Percentiles rank a stretch among this genome's conserved stretches.
These are phyloP conservation scores for Catharanthus roseus DNA, from an alignment of 257 asterid species.

Conservation along the genomic window DNA sequence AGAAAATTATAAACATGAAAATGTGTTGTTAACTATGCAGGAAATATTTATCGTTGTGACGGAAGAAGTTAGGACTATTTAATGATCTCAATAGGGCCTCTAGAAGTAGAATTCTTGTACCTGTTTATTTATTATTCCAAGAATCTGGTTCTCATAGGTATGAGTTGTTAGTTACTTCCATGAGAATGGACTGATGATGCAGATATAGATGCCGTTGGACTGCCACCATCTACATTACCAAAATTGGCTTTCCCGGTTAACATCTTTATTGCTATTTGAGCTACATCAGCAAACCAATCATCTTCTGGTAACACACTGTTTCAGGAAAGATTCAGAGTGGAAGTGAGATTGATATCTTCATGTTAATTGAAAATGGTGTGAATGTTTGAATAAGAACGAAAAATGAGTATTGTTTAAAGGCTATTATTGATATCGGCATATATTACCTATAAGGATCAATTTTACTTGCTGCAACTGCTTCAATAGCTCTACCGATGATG, in stretches of 20 bases:
- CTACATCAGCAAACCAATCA: slow-evolving; percentile 94
- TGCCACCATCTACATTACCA: slow-evolving; percentile 40
- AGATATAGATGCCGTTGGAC: slow-evolving; percentile 59
- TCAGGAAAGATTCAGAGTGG: not conserved
- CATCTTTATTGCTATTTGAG: slow-evolving; percentile 83
- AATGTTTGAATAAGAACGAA: too few relatives aligned
- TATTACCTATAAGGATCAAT: slow-evolving; percentile 76
- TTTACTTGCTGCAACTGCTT: slow-evolving; percentile 70
- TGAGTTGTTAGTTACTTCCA: slow-evolving; percentile 38
- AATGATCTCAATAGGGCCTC: not conserved
- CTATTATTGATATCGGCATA: not conserved
- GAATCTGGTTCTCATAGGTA: not conserved
- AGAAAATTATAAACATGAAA: too few relatives aligned
- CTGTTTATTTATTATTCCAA: not conserved
- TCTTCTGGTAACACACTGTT: slow-evolving; percentile 74
- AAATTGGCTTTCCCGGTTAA: slow-evolving; percentile 58
- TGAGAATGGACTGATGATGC: slow-evolving; percentile 64
- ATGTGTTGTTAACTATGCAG: too few relatives aligned
- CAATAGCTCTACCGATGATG: slow-evolving; percentile 76
- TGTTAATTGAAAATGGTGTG: not conserved
- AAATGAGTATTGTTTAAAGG: too few relatives aligned
- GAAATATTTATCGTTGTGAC: too few relatives aligned
- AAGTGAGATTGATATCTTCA: not conserved
- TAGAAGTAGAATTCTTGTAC: not conserved
- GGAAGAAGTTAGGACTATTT: not conserved